Percentiles rank a stretch among this genome's conserved stretches.
phyloP scores from a whole-genome alignment of 2,329 filamentous ascomycete genomes.

The Sclerotinia subarctica region DNA sequence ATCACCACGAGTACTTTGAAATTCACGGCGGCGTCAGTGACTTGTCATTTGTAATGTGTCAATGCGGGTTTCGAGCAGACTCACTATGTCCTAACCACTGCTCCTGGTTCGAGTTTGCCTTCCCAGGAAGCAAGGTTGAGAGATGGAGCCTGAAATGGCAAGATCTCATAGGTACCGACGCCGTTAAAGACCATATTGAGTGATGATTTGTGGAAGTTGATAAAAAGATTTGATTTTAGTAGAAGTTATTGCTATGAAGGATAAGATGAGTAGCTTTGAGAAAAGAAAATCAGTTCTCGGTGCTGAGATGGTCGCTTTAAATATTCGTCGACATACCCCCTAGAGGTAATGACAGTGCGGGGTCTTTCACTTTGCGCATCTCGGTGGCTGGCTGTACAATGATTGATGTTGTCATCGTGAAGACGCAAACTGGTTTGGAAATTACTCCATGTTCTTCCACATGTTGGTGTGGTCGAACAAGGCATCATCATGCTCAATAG shows the following conservation, averaged over 20 bases:
- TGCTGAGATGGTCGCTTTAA: background rate
- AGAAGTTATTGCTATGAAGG: background rate
- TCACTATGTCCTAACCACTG: slow-evolving; percentile 7
- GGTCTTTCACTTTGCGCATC: background rate
- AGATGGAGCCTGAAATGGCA: slow-evolving; percentile 11
- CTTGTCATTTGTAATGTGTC: no score
- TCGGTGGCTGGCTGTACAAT: background rate
- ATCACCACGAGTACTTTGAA: background rate
- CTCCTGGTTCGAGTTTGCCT: background rate
- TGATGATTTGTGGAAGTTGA: background rate
- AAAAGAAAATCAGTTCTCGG: background rate
- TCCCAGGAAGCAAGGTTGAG: slow-evolving; percentile 9
- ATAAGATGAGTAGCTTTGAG: background rate
- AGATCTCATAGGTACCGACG: slow-evolving; percentile 4
- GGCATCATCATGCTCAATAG: background rate
- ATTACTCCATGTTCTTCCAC: background rate
- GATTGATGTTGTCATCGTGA: background rate
- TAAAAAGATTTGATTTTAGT: background rate
- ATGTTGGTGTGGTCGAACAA: background rate
- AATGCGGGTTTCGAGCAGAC: background rate
- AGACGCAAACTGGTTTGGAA: background rate
- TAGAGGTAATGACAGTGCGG: background rate
- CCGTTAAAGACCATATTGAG: slow-evolving; percentile 9
- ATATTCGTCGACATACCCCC: background rate
- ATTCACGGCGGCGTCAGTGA: background rate